Conservation (phyloP, 768 basidiomycete species). For the Lyophyllum shimeji region DNA sequence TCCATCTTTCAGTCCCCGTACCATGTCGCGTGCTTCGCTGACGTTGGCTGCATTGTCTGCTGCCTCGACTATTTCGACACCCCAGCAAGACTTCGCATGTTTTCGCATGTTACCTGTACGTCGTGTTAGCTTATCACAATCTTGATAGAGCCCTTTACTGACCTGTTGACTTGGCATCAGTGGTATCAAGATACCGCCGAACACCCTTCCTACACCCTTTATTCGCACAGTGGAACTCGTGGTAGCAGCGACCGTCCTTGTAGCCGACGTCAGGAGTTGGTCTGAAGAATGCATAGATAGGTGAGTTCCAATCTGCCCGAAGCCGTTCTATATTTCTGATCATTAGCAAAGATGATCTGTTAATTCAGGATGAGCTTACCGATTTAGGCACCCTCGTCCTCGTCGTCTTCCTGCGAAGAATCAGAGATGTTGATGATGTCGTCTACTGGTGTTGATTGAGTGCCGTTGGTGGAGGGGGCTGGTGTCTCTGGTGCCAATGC, state of each 20-base stretch:
- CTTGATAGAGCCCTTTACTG: too few species aligned
- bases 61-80: background rate
- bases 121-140: too few species aligned
- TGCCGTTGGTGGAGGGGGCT: too few species aligned
- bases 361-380: too few species aligned
- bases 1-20: background rate
- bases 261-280: background rate
- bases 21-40: background rate
- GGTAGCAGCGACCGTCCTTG: background rate
- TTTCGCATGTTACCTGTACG: background rate
- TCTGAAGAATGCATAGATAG: background rate
- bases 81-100: conserved; percentile 3
- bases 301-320: too few species aligned
- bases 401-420: too few species aligned
- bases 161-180: background rate
- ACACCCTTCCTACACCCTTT: background rate
- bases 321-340: too few species aligned
- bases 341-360: too few species aligned
- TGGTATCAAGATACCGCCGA: background rate
- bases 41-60: background rate
- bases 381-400: too few species aligned
- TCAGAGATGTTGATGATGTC: too few species aligned
- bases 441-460: too few species aligned
- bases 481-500: too few species aligned
- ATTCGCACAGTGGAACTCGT: background rate